Conservation (phyloP, 139 green algal species). For the Closterium sp. region DNA sequence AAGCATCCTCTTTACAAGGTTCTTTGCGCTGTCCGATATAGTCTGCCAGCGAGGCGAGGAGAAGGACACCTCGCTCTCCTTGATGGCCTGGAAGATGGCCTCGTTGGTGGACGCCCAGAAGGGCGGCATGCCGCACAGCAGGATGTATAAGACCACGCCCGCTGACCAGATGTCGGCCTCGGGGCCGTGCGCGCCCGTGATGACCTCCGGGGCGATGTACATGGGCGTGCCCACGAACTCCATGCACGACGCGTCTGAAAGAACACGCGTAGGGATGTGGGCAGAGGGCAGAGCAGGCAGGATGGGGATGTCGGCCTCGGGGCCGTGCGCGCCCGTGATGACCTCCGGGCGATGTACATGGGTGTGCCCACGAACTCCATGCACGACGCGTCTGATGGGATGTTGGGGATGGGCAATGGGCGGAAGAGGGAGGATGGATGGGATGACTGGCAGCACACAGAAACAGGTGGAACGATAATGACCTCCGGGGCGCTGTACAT, state of each 20-base stretch:
- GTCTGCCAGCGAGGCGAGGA: conserved; percentile 13
- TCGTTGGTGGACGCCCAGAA: conserved; percentile 37
- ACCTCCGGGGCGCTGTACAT: neutral
- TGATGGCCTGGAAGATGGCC: conserved; percentile 33
- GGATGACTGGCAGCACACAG: too few relatives aligned
- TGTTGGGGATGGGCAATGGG: too few relatives aligned
- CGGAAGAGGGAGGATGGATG: neutral
- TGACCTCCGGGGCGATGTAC: conserved; percentile 79
- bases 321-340: conserved; percentile 40
- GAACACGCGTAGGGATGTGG: too few relatives aligned
- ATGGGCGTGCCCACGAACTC: conserved; percentile 87
- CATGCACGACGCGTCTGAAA: conserved; percentile 56
- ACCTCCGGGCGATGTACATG: conserved; percentile 84
- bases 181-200: conserved; percentile 37
- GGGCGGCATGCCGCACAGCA: conserved; percentile 45
- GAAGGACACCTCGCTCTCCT: conserved; percentile 30
- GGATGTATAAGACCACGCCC: conserved; percentile 56
- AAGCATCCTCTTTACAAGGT: conserved; percentile 38
- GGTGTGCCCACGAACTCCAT: conserved; percentile 79
- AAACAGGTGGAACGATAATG: too few relatives aligned
- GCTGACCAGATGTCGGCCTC: conserved; percentile 54
- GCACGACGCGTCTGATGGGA: conserved; percentile 56
- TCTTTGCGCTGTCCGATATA: conserved; percentile 29
- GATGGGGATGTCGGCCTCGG: conserved; percentile 48
- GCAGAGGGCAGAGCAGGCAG: too few relatives aligned